Percentiles rank a stretch among this genome's conserved stretches.
These are phyloP conservation scores for Begonia fuchsioides DNA, from an alignment of 306 rosid species.

Conservation along the genomic window DNA sequence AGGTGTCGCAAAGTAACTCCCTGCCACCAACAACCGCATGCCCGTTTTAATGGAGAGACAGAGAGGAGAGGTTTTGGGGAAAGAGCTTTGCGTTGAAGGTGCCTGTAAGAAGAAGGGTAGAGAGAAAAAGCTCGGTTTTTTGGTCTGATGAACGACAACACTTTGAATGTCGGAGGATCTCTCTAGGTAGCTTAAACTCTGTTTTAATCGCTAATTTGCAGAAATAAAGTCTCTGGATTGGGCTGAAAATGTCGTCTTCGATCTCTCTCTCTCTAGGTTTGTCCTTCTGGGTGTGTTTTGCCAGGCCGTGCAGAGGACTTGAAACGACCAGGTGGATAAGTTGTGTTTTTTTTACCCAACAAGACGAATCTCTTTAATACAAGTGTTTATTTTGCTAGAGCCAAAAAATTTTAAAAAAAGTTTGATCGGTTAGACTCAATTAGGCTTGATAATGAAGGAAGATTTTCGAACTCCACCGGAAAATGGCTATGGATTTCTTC, in stretches of 20 bases:
- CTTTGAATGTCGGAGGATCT: neutral
- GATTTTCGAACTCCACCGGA: constrained; percentile 45
- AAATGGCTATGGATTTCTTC: constrained; percentile 27
- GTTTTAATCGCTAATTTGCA: too few relatives aligned
- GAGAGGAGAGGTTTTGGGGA: constrained; percentile 1
- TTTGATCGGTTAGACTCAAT: too few relatives aligned
- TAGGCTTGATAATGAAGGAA: too few relatives aligned
- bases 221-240: too few relatives aligned
- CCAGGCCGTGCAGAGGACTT: too few relatives aligned
- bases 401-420: too few relatives aligned
- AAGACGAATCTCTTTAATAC: too few relatives aligned
- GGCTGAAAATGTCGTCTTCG: too few relatives aligned
- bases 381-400: too few relatives aligned
- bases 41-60: constrained; percentile 18
- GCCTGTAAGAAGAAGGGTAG: constrained; percentile 22
- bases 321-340: too few relatives aligned
- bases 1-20: constrained; percentile 33
- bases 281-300: constrained; percentile 1
- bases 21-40: constrained; percentile 34
- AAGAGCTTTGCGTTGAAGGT: constrained; percentile 7
- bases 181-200: neutral
- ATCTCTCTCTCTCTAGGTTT: constrained; percentile 7
- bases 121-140: neutral
- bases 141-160: neutral
- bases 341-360: too few relatives aligned